phyloP scores from a whole-genome alignment of 2,329 filamentous ascomycete species.

The Magnaporthiopsis incrustans region DNA sequence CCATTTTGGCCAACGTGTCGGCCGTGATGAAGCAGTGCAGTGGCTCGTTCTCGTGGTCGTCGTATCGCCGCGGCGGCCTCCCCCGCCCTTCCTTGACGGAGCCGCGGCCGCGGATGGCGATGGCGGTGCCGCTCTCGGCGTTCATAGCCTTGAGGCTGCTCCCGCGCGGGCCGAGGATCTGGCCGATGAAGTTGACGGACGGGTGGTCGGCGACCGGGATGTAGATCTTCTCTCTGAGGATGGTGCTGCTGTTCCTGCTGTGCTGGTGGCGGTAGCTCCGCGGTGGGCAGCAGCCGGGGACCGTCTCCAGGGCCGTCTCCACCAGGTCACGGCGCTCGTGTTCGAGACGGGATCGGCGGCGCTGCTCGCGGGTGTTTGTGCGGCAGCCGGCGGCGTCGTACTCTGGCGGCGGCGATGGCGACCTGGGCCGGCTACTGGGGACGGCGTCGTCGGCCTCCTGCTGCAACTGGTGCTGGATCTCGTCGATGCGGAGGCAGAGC shows the following conservation, averaged over 20 bases:
- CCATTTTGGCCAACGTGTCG: constrained; percentile 67
- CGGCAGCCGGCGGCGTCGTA: background rate
- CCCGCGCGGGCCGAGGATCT: constrained; percentile 77
- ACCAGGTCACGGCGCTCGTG: too few relatives aligned
- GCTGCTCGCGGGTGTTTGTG: background rate
- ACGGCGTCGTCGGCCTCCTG: too few relatives aligned
- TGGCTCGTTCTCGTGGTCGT: constrained; percentile 57
- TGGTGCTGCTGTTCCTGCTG: background rate
- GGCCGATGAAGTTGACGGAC: constrained; percentile 81
- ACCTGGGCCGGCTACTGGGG: background rate
- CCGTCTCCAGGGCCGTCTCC: background rate
- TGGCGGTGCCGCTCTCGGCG: constrained; percentile 66
- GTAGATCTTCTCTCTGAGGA: constrained; percentile 59
- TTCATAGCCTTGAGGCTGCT: constrained; percentile 79
- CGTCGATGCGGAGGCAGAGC: too few relatives aligned
- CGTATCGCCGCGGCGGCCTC: constrained; percentile 10
- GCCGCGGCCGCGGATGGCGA: constrained; percentile 74
- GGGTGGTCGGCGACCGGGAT: constrained; percentile 77
- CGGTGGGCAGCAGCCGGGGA: background rate
- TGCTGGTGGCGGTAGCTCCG: background rate
- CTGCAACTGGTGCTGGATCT: too few relatives aligned
- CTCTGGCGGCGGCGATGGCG: too few relatives aligned
- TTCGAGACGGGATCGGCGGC: background rate
- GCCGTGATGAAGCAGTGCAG: constrained; percentile 76
- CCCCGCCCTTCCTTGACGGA: constrained; percentile 80